Evolutionary conservation across 208 protist species (phyloP).

Genomic region (Wallacemonas sp.): DNA sequence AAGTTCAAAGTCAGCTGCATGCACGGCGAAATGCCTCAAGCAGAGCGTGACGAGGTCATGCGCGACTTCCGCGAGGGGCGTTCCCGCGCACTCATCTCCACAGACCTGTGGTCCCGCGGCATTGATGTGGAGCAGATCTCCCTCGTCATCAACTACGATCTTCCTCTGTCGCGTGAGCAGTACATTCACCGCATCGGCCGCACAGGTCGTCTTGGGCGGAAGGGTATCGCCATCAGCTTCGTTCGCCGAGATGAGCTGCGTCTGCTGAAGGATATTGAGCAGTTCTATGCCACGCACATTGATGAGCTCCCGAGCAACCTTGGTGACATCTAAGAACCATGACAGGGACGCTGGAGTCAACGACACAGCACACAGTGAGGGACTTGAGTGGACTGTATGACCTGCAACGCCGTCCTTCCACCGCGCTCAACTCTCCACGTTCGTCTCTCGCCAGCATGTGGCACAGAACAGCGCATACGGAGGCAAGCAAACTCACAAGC

Average conservation of each 20-base stretch:
- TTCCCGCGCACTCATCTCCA: conserved; percentile 98
- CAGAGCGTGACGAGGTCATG: conserved; percentile 98
- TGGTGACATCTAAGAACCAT: conserved; percentile 44
- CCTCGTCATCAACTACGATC: conserved; percentile 99
- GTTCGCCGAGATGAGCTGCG: conserved; percentile 93
- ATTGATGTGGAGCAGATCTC: conserved; percentile 98
- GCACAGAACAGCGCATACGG: too few relatives aligned
- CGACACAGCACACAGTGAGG: too few relatives aligned
- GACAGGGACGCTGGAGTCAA: neutral
- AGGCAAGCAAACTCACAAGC: too few relatives aligned
- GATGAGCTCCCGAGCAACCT: conserved; percentile 94
- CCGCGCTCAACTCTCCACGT: too few relatives aligned
- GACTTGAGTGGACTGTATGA: too few relatives aligned
- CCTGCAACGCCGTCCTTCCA: too few relatives aligned
- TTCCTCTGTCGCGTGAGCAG: conserved; percentile 93
- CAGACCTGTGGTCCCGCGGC: conserved; percentile 95
- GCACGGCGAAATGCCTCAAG: conserved; percentile 98
- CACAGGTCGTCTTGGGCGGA: conserved; percentile 97
- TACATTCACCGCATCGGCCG: conserved; percentile 96
- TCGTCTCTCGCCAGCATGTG: too few relatives aligned
- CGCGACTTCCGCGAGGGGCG: conserved; percentile 96
- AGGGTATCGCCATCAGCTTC: conserved; percentile 99
- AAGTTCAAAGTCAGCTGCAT: conserved; percentile 97
- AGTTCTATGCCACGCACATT: conserved; percentile 97
- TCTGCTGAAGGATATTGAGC: conserved; percentile 94